Conservation (phyloP, 208 protist species). For the Cochliopodium minus region DNA sequence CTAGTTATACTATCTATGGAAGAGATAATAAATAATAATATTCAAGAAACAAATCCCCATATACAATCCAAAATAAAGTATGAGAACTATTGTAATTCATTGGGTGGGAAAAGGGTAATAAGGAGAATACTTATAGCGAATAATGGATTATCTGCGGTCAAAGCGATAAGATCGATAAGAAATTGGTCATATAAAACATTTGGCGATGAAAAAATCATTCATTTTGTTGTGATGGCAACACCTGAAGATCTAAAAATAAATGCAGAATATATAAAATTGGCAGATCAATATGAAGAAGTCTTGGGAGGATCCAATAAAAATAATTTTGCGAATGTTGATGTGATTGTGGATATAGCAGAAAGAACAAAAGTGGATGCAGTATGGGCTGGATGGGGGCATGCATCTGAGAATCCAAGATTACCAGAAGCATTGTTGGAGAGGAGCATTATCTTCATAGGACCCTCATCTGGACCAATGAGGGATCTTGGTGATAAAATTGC, state of each 20-base stretch:
- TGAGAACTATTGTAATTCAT: no score
- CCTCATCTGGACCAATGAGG: slow-evolving; percentile 58
- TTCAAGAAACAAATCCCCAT: no score
- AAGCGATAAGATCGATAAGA: slow-evolving; percentile 86
- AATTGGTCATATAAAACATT: slow-evolving; percentile 81
- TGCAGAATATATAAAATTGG: slow-evolving; percentile 89
- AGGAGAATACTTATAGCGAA: slow-evolving; percentile 81
- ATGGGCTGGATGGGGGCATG: slow-evolving; percentile 94
- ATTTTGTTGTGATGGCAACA: slow-evolving; percentile 91
- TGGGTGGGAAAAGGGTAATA: slow-evolving; percentile 41
- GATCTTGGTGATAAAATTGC: slow-evolving; percentile 90
- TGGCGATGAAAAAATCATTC: slow-evolving; percentile 66
- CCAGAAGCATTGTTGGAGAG: slow-evolving; percentile 37
- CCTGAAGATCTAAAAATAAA: slow-evolving; percentile 91
- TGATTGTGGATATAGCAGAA: slow-evolving; percentile 86
- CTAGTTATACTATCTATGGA: no score
- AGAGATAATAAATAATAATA: no score
- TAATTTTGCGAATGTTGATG: slow-evolving; percentile 95
- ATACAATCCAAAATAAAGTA: no score
- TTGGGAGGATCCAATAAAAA: slow-evolving; percentile 86
- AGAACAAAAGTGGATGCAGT: slow-evolving; percentile 74
- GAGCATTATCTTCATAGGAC: slow-evolving; percentile 20
- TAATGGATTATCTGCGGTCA: slow-evolving; percentile 93
- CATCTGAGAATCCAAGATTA: slow-evolving; percentile 86
- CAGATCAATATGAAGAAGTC: slow-evolving; percentile 72